A percentile compares a stretch with the other conserved stretches of the same genome.
phyloP scores from a whole-genome alignment of 768 basidiomycete species.

The Leucogyrophana mollusca region DNA sequence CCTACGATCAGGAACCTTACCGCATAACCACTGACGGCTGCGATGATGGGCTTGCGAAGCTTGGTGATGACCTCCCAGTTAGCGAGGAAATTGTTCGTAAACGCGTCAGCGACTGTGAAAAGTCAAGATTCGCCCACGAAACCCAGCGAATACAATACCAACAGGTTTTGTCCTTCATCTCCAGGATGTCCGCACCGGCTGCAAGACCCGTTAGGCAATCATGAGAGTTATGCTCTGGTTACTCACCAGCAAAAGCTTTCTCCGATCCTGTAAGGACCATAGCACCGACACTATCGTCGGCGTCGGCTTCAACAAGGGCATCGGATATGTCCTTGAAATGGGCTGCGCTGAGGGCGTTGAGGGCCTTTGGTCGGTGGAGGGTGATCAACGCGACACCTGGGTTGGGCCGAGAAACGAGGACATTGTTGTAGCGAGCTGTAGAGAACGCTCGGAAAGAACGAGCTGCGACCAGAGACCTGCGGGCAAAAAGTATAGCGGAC shows the following conservation, averaged over 20 bases:
- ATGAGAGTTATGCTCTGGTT: not conserved
- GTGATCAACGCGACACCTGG: slow-evolving; percentile 77
- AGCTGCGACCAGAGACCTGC: slow-evolving; percentile 5
- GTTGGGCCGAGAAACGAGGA: slow-evolving; percentile 67
- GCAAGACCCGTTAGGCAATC: not conserved
- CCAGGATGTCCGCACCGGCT: slow-evolving; percentile 99
- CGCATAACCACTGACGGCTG: slow-evolving; percentile 93
- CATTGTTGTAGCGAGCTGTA: slow-evolving; percentile 52
- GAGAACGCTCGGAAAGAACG: slow-evolving; percentile 21
- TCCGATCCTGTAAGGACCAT: slow-evolving; percentile 93
- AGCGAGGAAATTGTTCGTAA: slow-evolving; percentile 80
- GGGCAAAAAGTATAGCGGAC: slow-evolving; percentile 12
- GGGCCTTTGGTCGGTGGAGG: slow-evolving; percentile 84
- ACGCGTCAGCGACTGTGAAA: slow-evolving; percentile 75
- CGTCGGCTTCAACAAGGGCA: slow-evolving; percentile 69
- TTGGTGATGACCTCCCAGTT: slow-evolving; percentile 75
- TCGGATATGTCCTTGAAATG: slow-evolving; percentile 81
- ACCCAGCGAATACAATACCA: slow-evolving; percentile 20
- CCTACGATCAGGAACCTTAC: too few species aligned
- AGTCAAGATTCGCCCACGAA: too few species aligned
- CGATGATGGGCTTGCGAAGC: slow-evolving; percentile 91
- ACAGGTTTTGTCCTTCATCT: slow-evolving; percentile 98
- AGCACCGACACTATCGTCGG: slow-evolving; percentile 71
- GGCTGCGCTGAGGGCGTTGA: slow-evolving; percentile 84
- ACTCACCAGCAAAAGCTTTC: slow-evolving; percentile 87